These are phyloP conservation scores for Effrenium voratum DNA, from an alignment of 73 alveolate species.

Conservation along the genomic window DNA sequence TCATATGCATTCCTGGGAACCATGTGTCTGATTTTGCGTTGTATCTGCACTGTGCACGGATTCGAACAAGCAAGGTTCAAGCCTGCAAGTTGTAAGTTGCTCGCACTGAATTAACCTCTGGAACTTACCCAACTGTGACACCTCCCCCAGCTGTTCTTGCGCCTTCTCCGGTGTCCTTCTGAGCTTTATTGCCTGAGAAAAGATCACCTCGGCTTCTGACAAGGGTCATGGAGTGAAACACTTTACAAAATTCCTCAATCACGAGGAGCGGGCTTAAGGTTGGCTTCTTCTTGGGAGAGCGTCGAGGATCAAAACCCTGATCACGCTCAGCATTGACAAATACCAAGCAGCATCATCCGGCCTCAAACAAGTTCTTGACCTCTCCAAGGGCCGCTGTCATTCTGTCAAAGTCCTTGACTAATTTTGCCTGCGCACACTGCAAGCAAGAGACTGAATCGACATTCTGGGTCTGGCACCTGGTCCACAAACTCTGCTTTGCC, in stretches of 20 bases:
- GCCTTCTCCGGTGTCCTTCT: conserved; percentile 2
- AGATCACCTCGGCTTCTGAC: conserved; percentile 19
- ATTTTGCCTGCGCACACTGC: conserved; percentile 3
- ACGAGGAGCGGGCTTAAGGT: conserved; percentile 31
- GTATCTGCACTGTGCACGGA: too few species aligned
- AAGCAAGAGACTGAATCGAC: background rate
- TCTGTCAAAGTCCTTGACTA: conserved; percentile 80
- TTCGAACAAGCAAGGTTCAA: too few species aligned
- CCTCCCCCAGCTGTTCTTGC: too few species aligned
- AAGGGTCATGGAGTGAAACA: background rate
- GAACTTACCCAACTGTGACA: too few species aligned
- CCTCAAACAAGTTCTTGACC: conserved; percentile 83
- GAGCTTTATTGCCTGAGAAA: background rate
- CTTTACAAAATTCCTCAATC: background rate
- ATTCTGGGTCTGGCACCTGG: conserved; percentile 16
- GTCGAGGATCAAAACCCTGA: conserved; percentile 91
- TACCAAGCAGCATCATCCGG: background rate
- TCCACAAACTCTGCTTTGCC: conserved; percentile 63
- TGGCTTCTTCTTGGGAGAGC: conserved; percentile 52
- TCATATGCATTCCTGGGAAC: too few species aligned
- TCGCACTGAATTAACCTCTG: too few species aligned
- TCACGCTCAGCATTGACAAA: background rate
- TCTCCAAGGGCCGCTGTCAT: conserved; percentile 80
- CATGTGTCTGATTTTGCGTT: too few species aligned
- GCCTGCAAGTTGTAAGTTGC: too few species aligned